phyloP scores from a whole-genome alignment of 73 alveolate genomes.

The Paramecium bursaria region DNA sequence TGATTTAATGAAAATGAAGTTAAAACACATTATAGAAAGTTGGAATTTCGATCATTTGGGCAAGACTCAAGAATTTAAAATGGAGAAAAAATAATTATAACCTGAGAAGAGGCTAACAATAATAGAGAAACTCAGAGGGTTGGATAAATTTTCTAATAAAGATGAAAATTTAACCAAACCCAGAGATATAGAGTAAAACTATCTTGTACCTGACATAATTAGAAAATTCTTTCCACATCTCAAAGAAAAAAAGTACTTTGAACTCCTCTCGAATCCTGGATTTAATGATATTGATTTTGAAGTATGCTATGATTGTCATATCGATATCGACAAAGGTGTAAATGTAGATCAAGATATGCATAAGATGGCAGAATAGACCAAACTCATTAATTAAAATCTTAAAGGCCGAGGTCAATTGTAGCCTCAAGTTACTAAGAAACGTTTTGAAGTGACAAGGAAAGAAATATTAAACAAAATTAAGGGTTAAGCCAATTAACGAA shows the following conservation, averaged over 20 bases:
- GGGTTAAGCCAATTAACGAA: too few relatives aligned
- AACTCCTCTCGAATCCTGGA: conserved; percentile 11
- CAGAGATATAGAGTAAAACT: conserved; percentile 9
- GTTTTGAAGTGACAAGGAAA: too few relatives aligned
- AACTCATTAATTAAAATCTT: too few relatives aligned
- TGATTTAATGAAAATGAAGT: conserved; percentile 13
- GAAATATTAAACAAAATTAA: too few relatives aligned
- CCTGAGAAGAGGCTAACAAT: neutral
- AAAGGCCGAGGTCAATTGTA: too few relatives aligned
- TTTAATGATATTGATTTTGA: conserved; percentile 7
- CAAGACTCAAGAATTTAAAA: neutral
- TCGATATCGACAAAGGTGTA: conserved; percentile 36
- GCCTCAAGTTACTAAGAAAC: too few relatives aligned
- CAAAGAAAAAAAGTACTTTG: neutral
- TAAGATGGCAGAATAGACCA: conserved; percentile 27
- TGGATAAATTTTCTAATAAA: neutral
- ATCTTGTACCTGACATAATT: conserved; percentile 15
- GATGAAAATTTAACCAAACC: neutral
- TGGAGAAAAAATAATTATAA: neutral
- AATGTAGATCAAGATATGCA: conserved; percentile 7
- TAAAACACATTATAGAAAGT: conserved; percentile 26
- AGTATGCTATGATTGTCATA: conserved; percentile 41
- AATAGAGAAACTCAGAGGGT: conserved; percentile 4
- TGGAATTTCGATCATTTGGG: conserved; percentile 51
- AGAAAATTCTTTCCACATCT: conserved; percentile 23